Conservation (phyloP, 1,284 basidiomycete genomes). For the Xerocomus nothofagi region DNA sequence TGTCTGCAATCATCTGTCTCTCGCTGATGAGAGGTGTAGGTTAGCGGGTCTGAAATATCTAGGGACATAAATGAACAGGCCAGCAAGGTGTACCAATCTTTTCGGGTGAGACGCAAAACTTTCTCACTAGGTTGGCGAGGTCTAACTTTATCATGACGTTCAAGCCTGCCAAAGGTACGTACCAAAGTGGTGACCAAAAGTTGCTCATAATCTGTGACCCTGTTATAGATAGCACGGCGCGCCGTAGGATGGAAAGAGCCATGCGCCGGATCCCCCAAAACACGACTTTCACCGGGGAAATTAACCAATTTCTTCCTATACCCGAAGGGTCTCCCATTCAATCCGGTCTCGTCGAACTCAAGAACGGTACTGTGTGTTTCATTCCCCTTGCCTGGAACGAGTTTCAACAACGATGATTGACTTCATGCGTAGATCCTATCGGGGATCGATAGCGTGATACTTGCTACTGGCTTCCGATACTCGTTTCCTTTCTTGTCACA, state of each 20-base stretch:
- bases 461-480: slow-evolving; percentile 7
- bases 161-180: slow-evolving; percentile 10
- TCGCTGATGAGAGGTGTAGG: slow-evolving; percentile 5
- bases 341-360: slow-evolving; percentile 7
- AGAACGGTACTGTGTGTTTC: slow-evolving; percentile 9
- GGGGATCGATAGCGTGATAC: slow-evolving; percentile 7
- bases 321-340: slow-evolving; percentile 4
- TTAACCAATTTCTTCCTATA: slow-evolving; percentile 13
- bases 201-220: neutral
- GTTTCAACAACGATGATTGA: neutral
- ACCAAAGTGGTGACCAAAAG: neutral
- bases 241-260: neutral
- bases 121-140: neutral
- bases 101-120: slow-evolving; percentile 8
- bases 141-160: neutral
- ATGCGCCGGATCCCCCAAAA: slow-evolving; percentile 12
- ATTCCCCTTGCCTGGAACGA: neutral
- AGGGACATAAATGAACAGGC: slow-evolving; percentile 16
- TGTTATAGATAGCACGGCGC: neutral
- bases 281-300: slow-evolving; percentile 17
- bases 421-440: slow-evolving; percentile 2
- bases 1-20: neutral
- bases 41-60: slow-evolving; percentile 16
- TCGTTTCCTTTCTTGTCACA: slow-evolving; percentile 15
- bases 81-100: slow-evolving; percentile 13